Base-by-base conservation (phyloP, 2,329 filamentous ascomycete genomes). In the Scorias spongiosa region DNA sequence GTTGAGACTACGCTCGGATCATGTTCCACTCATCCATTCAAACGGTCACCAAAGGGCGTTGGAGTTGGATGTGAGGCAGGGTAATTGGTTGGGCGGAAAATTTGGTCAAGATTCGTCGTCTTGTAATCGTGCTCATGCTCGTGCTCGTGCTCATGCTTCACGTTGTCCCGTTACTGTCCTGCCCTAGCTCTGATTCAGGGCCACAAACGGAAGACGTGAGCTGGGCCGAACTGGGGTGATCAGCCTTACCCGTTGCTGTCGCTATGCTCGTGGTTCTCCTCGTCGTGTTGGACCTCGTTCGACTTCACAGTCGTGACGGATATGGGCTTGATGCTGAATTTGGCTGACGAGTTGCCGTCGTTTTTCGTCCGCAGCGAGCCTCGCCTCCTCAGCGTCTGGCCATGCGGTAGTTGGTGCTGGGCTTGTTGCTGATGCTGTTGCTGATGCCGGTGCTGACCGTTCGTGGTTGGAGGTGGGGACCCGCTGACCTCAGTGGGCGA, bases 301-400 rank as follows among this genome's bases (percentile, higher is more conserved):
- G 38, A 17, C 36, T 42, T 37, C 44, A 17, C 8, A 42, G 44
- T 29, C 44, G 29, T 32, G 46, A 45, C 14, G 43, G 42, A 10
- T 29, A 29, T 6, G 39, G 51, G 43, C 48, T 59, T 61, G 42
- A 59, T 56, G 2, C 54, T 51, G 40, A 52, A 55, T 40, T 44
- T 48, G 46, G 40, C 65, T 51, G 65, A 64, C n/a, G 62, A 56
- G 3, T 57, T 55, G 10, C 59, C 57, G 40, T 69, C 67, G 49
- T 69, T 68, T 37, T 61, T 62, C 2, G 62, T 59, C 43, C 61
- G 65, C 42, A 70, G 52, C 20, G 63, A 65, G 14, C 61, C 65
- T 49, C 67, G 69, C 38, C 66, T 58, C 40, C 65, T 59, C 34
- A 70, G 56, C 46, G 52, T 60, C 29, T 57, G 58, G 29, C 60